Evolutionary conservation across 176 grass and related monocot genomes (phyloP).

Genomic region (Thalia dealbata): DNA sequence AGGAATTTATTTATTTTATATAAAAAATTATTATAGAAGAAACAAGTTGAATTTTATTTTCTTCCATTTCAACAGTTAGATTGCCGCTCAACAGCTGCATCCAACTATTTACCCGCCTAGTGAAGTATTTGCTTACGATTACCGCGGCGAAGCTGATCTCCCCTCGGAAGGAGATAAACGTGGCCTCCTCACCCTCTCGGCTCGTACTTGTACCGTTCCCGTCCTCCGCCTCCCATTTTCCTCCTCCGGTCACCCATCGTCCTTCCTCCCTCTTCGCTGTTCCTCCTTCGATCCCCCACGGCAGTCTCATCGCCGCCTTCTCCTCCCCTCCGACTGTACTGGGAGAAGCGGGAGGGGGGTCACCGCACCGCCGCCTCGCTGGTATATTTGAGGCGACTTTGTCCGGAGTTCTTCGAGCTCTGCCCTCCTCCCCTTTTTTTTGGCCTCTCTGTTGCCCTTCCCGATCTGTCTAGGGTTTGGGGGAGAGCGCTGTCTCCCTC

Average conservation of each 20-base stretch:
- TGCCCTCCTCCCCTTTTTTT: not conserved
- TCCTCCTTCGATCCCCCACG: not conserved
- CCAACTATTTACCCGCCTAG: not conserved
- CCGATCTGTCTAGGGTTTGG: slow-evolving; percentile 2
- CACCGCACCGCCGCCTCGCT: not conserved
- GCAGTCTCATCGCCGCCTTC: too few relatives aligned
- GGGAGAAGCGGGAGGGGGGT: not conserved
- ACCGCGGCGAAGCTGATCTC: not conserved
- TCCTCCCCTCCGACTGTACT: not conserved
- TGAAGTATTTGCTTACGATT: not conserved
- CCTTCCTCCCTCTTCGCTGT: not conserved
- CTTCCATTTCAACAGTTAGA: not conserved
- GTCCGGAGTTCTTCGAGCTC: not conserved
- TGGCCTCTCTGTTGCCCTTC: not conserved
- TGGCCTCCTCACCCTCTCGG: not conserved
- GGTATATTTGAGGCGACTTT: not conserved
- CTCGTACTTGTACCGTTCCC: not conserved
- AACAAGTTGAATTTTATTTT: not conserved
- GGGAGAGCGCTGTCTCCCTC: not conserved
- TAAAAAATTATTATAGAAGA: not conserved
- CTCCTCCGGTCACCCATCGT: not conserved
- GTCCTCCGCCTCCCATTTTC: slow-evolving; percentile 4
- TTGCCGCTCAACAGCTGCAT: not conserved
- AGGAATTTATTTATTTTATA: too few relatives aligned
- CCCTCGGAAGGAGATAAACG: not conserved